Evolutionary conservation across 768 basidiomycete genomes (phyloP).

Genomic region (Termitomyces sp.): DNA sequence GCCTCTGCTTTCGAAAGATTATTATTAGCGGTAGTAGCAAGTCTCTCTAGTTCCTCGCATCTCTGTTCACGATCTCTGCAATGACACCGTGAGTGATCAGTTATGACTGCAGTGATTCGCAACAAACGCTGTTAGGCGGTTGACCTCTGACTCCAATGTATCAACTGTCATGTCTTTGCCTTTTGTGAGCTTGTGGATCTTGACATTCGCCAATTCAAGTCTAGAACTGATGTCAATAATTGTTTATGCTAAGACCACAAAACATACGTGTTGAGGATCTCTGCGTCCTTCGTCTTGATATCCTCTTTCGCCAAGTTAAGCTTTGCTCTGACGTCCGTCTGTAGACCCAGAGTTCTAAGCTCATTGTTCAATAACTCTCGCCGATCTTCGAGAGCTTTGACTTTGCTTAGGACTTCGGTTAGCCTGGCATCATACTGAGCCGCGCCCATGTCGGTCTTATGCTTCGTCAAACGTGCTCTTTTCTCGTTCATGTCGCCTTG

Average conservation of each 20-base stretch:
- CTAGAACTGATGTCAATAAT: slow-evolving; percentile 33
- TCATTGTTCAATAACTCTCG: slow-evolving; percentile 71
- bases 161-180: slow-evolving; percentile 55
- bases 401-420: slow-evolving; percentile 46
- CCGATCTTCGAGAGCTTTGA: slow-evolving; percentile 61
- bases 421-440: slow-evolving; percentile 66
- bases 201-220: slow-evolving; percentile 53
- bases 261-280: slow-evolving; percentile 67
- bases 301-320: slow-evolving; percentile 73
- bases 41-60: slow-evolving; percentile 40
- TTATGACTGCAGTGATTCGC: neutral
- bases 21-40: slow-evolving; percentile 46
- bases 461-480: slow-evolving; percentile 51
- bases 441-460: slow-evolving; percentile 52
- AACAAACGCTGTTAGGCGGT: slow-evolving; percentile 53
- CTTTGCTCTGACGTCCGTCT: slow-evolving; percentile 79
- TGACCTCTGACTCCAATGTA: slow-evolving; percentile 73
- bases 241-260: neutral
- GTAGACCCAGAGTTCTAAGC: slow-evolving; percentile 63
- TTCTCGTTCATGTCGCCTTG: slow-evolving; percentile 70
- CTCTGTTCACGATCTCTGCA: slow-evolving; percentile 69
- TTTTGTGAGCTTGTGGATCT: slow-evolving; percentile 58
- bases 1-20: slow-evolving; percentile 63
- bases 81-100: neutral
- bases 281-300: slow-evolving; percentile 55